phyloP scores from a whole-genome alignment of 2,329 filamentous ascomycete species.

The Colletotrichum truncatum region DNA sequence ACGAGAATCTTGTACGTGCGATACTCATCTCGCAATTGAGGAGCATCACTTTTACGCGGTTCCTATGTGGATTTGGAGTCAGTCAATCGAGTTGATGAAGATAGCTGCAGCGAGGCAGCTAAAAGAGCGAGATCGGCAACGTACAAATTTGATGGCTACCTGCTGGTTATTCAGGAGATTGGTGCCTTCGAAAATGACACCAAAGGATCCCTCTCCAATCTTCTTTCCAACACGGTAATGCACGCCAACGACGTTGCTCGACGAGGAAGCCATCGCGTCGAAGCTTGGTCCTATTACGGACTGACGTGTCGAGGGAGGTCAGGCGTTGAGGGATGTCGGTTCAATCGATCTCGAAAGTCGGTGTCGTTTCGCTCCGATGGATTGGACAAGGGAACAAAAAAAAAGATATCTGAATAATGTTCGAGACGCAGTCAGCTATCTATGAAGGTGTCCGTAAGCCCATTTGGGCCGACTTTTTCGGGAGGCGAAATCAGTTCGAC shows the following conservation, averaged over 20 bases:
- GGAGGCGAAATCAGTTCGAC: constrained; percentile 24
- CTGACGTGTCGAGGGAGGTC: constrained; percentile 11
- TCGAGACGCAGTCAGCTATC: constrained; percentile 22
- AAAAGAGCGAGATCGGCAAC: constrained; percentile 46
- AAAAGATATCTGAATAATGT: constrained; percentile 20
- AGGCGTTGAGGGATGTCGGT: constrained; percentile 3
- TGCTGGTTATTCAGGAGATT: constrained; percentile 99
- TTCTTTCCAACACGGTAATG: constrained; percentile 99
- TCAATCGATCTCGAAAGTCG: constrained; percentile 17
- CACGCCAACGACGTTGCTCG: constrained; percentile 97
- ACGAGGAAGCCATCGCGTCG: constrained; percentile 80
- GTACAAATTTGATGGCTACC: constrained; percentile 98
- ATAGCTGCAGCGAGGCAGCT: not conserved
- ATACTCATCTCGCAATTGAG: constrained; percentile 97
- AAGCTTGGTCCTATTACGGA: constrained; percentile 35
- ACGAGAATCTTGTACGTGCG: constrained; percentile 99
- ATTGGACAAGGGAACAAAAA: not conserved
- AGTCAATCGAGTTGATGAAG: constrained; percentile 1
- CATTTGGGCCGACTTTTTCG: constrained; percentile 26
- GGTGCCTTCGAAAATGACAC: constrained; percentile 98
- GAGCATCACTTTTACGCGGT: constrained; percentile 98
- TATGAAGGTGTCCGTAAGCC: constrained; percentile 24
- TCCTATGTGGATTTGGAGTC: constrained; percentile 65
- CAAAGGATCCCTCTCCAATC: constrained; percentile 98
- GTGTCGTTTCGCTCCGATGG: constrained; percentile 4